Evolutionary conservation across 2,329 filamentous ascomycete genomes (phyloP).

Genomic region (Leptographium lundbergii): DNA sequence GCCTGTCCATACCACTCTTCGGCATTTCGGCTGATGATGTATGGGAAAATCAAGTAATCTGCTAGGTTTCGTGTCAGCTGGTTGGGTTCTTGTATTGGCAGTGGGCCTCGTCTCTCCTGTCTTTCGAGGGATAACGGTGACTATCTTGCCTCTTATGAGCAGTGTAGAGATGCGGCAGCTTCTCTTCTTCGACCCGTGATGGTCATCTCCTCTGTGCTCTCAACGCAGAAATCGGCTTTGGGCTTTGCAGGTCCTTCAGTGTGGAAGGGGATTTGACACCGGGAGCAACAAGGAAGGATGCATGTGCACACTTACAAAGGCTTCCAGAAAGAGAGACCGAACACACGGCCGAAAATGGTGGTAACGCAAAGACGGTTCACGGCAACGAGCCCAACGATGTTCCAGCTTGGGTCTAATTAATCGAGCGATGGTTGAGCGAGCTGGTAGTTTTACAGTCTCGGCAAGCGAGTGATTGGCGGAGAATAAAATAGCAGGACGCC

Average conservation of each 20-base stretch:
- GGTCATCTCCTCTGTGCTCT: neutral
- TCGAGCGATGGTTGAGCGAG: neutral
- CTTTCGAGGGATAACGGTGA: too few relatives aligned
- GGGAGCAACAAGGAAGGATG: neutral
- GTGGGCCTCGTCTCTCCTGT: neutral
- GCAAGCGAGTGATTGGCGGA: neutral
- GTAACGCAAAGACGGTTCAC: conserved; percentile 2
- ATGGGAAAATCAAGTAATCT: neutral
- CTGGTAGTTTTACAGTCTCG: neutral
- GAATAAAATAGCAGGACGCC: neutral
- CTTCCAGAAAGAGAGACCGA: neutral
- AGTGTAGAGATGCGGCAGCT: neutral
- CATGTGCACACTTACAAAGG: neutral
- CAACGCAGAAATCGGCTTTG: too few relatives aligned
- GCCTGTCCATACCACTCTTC: conserved; percentile 28
- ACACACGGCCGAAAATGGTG: neutral
- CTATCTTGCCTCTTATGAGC: neutral
- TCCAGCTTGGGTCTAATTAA: neutral
- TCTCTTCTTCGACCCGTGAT: neutral
- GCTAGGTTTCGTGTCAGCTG: neutral
- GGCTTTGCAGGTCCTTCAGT: neutral
- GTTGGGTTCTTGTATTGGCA: neutral
- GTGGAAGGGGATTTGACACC: neutral
- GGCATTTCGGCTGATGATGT: conserved; percentile 24
- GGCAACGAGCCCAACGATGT: neutral